Evolutionary conservation across 106 monocot species (phyloP).

Genomic region (Allium cepa): DNA sequence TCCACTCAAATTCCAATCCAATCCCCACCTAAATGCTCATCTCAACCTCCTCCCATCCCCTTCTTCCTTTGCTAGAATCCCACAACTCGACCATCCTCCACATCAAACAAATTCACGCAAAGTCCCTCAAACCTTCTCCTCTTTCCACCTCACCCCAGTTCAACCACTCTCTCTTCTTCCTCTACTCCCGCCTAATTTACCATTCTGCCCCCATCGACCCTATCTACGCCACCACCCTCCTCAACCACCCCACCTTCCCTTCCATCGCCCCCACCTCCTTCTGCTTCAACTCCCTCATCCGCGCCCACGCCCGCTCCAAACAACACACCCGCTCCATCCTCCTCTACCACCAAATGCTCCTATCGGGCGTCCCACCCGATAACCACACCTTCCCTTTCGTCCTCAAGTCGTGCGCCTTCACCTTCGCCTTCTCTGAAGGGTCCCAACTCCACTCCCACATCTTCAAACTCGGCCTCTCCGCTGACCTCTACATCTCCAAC

Average conservation of each 20-base stretch:
- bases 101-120: background rate
- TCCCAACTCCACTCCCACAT: constrained; percentile 50
- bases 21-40: background rate
- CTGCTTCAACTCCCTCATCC: constrained; percentile 44
- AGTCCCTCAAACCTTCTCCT: background rate
- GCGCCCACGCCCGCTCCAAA: constrained; percentile 15
- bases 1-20: background rate
- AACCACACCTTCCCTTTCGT: constrained; percentile 44
- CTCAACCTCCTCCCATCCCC: background rate
- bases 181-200: background rate
- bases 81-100: background rate
- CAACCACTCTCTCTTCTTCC: background rate
- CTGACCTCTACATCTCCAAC: constrained; percentile 53
- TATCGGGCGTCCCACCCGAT: constrained; percentile 13
- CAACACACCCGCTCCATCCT: constrained; percentile 7
- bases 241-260: background rate
- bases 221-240: background rate
- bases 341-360: constrained; percentile 32
- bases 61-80: background rate
- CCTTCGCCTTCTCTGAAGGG: constrained; percentile 29
- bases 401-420: constrained; percentile 38
- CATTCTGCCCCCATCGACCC: background rate
- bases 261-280: constrained; percentile 16
- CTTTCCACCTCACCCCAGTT: background rate
- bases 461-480: constrained; percentile 45